Conservation (phyloP, 78 protist species). For the Bodo saltans region DNA sequence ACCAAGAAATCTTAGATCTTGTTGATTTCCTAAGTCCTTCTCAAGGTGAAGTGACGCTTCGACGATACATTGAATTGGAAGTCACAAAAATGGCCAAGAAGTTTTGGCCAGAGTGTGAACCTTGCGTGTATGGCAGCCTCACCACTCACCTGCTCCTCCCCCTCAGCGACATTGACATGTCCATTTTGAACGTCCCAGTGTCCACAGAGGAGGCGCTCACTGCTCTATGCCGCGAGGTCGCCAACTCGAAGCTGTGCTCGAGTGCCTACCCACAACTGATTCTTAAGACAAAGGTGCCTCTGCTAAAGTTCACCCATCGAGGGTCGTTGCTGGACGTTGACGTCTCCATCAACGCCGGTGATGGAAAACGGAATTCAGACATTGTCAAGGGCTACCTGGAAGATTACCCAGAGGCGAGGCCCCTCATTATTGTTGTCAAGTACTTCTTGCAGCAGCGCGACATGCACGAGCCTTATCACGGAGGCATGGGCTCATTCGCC, state of each 20-base stretch:
- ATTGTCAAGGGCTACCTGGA: not conserved
- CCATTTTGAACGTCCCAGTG: not conserved
- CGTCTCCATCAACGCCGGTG: conserved; percentile 19
- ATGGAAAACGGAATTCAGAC: conserved; percentile 7
- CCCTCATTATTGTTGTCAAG: conserved; percentile 51
- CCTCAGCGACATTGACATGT: conserved; percentile 21
- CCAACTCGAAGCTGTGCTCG: not conserved
- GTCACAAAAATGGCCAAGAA: not conserved
- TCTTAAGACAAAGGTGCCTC: conserved; percentile 22
- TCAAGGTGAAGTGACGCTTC: not conserved
- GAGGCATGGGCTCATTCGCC: conserved; percentile 72
- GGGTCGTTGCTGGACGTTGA: conserved; percentile 12
- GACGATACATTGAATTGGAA: not conserved
- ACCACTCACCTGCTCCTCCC: conserved; percentile 28
- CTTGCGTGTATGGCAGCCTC: not conserved
- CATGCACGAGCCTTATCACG: conserved; percentile 67
- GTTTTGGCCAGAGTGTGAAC: not conserved
- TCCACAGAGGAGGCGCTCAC: not conserved
- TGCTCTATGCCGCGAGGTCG: conserved; percentile 6
- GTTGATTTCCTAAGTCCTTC: conserved; percentile 7
- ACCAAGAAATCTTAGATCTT: conserved; percentile 1
- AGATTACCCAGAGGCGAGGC: not conserved
- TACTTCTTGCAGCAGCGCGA: conserved; percentile 48
- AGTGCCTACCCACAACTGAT: conserved; percentile 26
- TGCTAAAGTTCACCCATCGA: conserved; percentile 26